These are phyloP conservation scores for Dalbergia cochinchinensis DNA, from an alignment of 306 rosid genomes.

Conservation along the genomic window DNA sequence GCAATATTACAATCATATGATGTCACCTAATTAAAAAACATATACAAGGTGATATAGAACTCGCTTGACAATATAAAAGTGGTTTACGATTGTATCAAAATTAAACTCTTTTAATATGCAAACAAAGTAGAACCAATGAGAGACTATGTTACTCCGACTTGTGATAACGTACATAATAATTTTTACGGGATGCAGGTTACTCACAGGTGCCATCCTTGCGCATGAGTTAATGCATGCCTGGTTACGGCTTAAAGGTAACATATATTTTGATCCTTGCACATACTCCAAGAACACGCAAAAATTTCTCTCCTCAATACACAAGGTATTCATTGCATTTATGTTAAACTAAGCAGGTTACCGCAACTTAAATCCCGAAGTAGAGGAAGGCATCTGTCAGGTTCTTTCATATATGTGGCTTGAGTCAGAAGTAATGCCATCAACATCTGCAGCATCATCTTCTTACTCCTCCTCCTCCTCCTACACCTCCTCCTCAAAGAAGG, in stretches of 20 bases:
- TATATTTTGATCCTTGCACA: not conserved
- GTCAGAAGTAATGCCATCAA: slow-evolving; percentile 89
- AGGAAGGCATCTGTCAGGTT: slow-evolving; percentile 98
- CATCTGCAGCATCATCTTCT: slow-evolving; percentile 56
- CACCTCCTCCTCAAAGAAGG: slow-evolving; percentile 78
- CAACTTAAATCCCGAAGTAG: slow-evolving; percentile 86
- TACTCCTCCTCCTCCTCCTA: slow-evolving; percentile 53
- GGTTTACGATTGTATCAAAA: no score
- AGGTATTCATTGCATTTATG: slow-evolving; percentile 9
- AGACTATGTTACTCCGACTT: slow-evolving; percentile 3
- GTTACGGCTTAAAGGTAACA: slow-evolving; percentile 94
- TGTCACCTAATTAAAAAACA: no score
- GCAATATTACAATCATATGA: not conserved
- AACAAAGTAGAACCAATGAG: not conserved
- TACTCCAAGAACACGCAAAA: no score
- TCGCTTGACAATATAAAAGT: no score
- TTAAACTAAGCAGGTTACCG: slow-evolving; percentile 71
- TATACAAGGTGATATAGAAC: no score
- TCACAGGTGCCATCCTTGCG: slow-evolving; percentile 98
- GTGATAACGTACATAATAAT: slow-evolving; percentile 7
- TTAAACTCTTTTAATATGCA: not conserved
- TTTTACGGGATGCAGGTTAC: slow-evolving; percentile 66
- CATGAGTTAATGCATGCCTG: slow-evolving; percentile 98
- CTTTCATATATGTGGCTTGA: slow-evolving; percentile 98
- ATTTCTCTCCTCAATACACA: not conserved